Evolutionary conservation across 2,329 filamentous ascomycete genomes (phyloP), one percentile per base, ranked within the genome.

Genomic region (Sporothrix protearum): DNA sequence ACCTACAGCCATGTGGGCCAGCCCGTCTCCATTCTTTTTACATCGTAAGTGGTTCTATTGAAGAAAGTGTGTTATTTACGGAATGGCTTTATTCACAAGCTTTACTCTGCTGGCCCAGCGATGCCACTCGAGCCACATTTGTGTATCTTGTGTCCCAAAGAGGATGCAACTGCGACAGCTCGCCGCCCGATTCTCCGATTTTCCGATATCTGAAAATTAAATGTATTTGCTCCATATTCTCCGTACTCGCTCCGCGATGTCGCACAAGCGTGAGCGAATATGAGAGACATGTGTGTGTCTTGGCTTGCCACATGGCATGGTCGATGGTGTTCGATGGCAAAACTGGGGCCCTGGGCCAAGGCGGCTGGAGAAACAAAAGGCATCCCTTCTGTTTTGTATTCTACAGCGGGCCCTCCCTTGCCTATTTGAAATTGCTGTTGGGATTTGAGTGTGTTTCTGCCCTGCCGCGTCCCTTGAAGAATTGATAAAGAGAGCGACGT

Each of bases 261-360:
- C 28, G 19, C 30, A 22, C 55, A 61, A 61, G 55, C 55, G 33
- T 36, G 55, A 36, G 55, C 3, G 59, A 63, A 28, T 42, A 45
- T 42, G n/a, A 64, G 59, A 64, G 59, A 45, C 36, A 45, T 45
- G 22, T 45, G 25, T 45, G 59, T 64, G n/a, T 64, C 42, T n/a
- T n/a, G n/a, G 36, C 59, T 64, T 64, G 59, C 59, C 59, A 64
- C 59, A 64, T 64, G 59, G 59, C 59, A 64, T 39, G 36, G 57
- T 33, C 10, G 33, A 36, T 22, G 30, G 51, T 45, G 10, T 12
- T 45, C 14, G 14, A 45, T 28, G 51, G 51, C 9, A 53, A 53
- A 36, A 59, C 9, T 36, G 33, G 19, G 57, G 36, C 57, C n/a
- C n/a, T 16, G 59, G 36, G 36, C n/a, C 36, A 28, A 22, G 59